These are phyloP conservation scores for Porphyrellus sp. DNA, from an alignment of 1,284 basidiomycete species.

Conservation along the genomic window DNA sequence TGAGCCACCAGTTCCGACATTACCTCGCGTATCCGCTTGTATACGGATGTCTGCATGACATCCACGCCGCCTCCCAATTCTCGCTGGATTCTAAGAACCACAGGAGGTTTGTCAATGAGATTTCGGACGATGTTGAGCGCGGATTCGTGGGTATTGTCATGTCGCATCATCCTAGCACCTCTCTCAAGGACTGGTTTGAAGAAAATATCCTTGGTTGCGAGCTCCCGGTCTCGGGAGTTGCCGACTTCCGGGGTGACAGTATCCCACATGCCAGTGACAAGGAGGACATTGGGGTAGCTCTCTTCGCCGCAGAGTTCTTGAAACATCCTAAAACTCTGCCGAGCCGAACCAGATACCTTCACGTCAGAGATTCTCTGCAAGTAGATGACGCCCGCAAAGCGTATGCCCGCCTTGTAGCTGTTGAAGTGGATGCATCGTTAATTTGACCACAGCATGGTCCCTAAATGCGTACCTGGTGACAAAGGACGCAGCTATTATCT, in stretches of 20 bases:
- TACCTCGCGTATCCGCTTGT: slow-evolving; percentile 25
- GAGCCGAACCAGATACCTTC: slow-evolving; percentile 47
- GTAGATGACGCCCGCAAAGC: slow-evolving; percentile 45
- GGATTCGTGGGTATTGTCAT: slow-evolving; percentile 36
- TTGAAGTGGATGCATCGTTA: not conserved
- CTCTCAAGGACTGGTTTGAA: slow-evolving; percentile 39
- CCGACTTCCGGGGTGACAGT: slow-evolving; percentile 33
- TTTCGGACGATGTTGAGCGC: slow-evolving; percentile 34
- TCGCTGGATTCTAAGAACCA: slow-evolving; percentile 38
- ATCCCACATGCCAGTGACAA: slow-evolving; percentile 52
- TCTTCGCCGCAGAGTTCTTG: slow-evolving; percentile 48
- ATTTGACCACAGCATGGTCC: not conserved
- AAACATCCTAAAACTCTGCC: slow-evolving; percentile 49
- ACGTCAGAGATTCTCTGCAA: slow-evolving; percentile 53
- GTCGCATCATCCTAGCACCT: slow-evolving; percentile 39
- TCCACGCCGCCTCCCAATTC: slow-evolving; percentile 38
- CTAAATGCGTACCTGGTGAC: slow-evolving; percentile 23
- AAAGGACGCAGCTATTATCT: slow-evolving; percentile 35
- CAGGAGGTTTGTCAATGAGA: slow-evolving; percentile 32
- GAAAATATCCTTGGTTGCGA: slow-evolving; percentile 40
- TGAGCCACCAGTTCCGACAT: slow-evolving; percentile 33
- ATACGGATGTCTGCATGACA: slow-evolving; percentile 37
- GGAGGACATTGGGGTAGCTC: slow-evolving; percentile 43
- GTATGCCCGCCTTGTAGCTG: slow-evolving; percentile 39
- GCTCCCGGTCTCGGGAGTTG: slow-evolving; percentile 33